Evolutionary conservation across 768 basidiomycete genomes (phyloP).

Genomic region (Tephrocybe rancida): DNA sequence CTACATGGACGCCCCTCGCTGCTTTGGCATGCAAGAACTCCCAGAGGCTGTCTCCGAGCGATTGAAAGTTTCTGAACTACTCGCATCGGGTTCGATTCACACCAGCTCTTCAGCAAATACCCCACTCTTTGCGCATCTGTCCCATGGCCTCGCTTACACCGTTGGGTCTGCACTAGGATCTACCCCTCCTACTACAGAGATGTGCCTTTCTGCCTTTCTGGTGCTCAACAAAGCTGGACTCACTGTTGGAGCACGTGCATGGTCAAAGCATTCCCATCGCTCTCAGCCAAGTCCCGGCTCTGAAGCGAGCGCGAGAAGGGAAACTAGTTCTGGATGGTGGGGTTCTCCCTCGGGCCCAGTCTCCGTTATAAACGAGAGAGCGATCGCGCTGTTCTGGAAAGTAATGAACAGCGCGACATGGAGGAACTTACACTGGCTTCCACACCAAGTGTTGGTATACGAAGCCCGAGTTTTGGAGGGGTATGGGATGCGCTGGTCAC

Average conservation of each 20-base stretch:
- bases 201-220: conserved; percentile 55
- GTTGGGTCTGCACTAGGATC: conserved; percentile 57
- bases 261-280: conserved; percentile 67
- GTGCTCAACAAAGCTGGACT: conserved; percentile 50
- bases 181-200: conserved; percentile 47
- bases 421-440: conserved; percentile 69
- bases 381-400: conserved; percentile 52
- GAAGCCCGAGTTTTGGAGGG: conserved; percentile 61
- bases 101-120: not conserved
- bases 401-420: conserved; percentile 56
- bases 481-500: conserved; percentile 72
- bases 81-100: not conserved
- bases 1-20: conserved; percentile 30
- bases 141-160: conserved; percentile 60
- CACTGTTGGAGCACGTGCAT: conserved; percentile 62
- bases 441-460: conserved; percentile 63
- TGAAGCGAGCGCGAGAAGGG: conserved; percentile 18
- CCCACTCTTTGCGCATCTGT: conserved; percentile 45
- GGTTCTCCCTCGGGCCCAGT: conserved; percentile 57
- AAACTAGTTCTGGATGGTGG: conserved; percentile 55
- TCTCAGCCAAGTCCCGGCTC: conserved; percentile 34
- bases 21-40: conserved; percentile 47
- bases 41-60: conserved; percentile 40
- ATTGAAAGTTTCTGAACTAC: conserved; percentile 24
- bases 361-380: conserved; percentile 50